phyloP scores from a whole-genome alignment of 345 rosid species.

The Citrus sp. region DNA sequence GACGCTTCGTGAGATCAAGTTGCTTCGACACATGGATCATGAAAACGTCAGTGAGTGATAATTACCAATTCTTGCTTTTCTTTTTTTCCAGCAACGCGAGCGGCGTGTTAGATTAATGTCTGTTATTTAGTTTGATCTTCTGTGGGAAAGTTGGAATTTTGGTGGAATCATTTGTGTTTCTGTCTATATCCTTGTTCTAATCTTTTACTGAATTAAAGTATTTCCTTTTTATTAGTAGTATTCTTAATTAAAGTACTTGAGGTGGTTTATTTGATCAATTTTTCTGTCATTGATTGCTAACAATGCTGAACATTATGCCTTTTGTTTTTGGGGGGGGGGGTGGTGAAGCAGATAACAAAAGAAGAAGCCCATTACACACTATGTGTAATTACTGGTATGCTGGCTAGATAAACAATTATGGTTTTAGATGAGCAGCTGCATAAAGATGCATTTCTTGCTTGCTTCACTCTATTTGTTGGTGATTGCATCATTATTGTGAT shows the following conservation, averaged over 20 bases:
- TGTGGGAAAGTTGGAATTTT: neutral
- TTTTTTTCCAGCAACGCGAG: neutral
- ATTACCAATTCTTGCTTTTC: neutral
- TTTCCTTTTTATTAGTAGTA: neutral
- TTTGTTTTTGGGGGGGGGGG: too few relatives aligned
- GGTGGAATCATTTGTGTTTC: neutral
- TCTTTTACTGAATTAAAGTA: neutral
- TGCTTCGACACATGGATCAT: conserved; percentile 94
- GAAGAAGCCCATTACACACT: too few relatives aligned
- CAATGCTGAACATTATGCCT: neutral
- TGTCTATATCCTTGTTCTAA: neutral
- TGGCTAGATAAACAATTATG: neutral
- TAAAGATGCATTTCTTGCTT: neutral
- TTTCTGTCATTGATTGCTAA: neutral
- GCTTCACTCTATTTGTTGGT: neutral
- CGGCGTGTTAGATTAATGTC: neutral
- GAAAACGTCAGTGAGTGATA: conserved; percentile 78
- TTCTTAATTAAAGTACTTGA: neutral
- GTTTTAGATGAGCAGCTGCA: neutral
- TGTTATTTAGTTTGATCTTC: neutral
- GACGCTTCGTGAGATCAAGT: conserved; percentile 95
- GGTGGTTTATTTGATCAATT: neutral
- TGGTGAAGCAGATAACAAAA: neutral
- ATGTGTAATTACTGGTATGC: too few relatives aligned
- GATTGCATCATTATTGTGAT: neutral